Conservation (phyloP, 441 rosid species). For the Heliophila coronopifolia region DNA sequence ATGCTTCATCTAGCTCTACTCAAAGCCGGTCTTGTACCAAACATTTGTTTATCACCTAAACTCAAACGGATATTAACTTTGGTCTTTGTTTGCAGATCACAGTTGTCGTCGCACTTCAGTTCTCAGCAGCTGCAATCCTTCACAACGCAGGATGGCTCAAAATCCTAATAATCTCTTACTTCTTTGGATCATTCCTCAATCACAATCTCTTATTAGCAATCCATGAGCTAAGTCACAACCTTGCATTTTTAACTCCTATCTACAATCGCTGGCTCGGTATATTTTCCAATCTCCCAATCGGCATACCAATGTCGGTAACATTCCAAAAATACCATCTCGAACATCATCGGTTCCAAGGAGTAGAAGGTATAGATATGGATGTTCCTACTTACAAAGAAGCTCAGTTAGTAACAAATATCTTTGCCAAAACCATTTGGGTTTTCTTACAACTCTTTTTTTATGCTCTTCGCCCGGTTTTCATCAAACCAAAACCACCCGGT, state of each 20-base stretch:
- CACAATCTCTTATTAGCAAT: constrained; percentile 89
- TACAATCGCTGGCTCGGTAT: constrained; percentile 82
- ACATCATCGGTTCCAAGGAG: constrained; percentile 87
- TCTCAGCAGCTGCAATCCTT: constrained; percentile 58
- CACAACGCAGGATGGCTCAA: constrained; percentile 61
- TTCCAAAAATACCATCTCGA: constrained; percentile 93
- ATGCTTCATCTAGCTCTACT: too few relatives aligned
- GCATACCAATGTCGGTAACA: constrained; percentile 83
- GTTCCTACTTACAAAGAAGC: constrained; percentile 68
- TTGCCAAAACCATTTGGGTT: constrained; percentile 68
- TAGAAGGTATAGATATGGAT: constrained; percentile 81
- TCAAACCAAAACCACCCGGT: constrained; percentile 89
- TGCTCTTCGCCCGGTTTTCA: constrained; percentile 68
- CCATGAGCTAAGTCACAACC: constrained; percentile 89
- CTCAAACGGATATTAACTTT: not conserved
- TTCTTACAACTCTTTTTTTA: constrained; percentile 79
- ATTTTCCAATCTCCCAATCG: constrained; percentile 81
- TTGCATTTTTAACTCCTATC: constrained; percentile 73
- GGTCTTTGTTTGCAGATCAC: constrained; percentile 41
- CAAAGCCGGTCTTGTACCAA: too few relatives aligned
- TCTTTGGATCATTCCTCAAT: constrained; percentile 82
- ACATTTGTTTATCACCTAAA: not conserved
- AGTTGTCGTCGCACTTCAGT: constrained; percentile 63
- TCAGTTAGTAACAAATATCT: constrained; percentile 43
- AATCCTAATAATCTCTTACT: constrained; percentile 55